These are phyloP conservation scores for Picea glauca DNA, from an alignment of 75 land plant genomes.

Conservation along the genomic window DNA sequence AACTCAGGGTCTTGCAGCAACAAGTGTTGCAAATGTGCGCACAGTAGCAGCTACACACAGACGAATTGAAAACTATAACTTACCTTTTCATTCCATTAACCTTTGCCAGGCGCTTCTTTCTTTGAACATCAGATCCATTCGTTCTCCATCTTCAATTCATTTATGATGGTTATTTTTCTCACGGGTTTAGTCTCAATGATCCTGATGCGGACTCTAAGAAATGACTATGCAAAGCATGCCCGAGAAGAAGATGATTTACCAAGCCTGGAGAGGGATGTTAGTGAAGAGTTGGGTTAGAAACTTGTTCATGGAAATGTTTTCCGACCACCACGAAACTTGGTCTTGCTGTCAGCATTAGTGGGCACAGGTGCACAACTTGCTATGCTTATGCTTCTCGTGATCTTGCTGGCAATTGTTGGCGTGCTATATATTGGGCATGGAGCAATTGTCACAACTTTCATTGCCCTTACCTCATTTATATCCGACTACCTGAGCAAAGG, in stretches of 20 bases:
- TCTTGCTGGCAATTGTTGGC: constrained; percentile 82
- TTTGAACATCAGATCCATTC: constrained; percentile 73
- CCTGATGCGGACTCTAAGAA: constrained; percentile 88
- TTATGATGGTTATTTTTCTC: constrained; percentile 99
- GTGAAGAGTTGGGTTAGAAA: no score
- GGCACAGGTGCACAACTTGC: constrained; percentile 98
- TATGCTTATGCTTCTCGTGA: constrained; percentile 79
- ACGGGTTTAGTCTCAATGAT: constrained; percentile 98
- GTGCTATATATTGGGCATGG: constrained; percentile 82
- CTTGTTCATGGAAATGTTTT: constrained; percentile 99
- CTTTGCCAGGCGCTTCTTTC: no score
- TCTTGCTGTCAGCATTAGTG: constrained; percentile 82
- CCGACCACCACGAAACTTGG: constrained; percentile 69
- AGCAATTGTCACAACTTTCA: constrained; percentile 22
- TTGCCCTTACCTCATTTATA: constrained; percentile 31
- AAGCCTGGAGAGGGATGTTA: constrained; percentile 41
- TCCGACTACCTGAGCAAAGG: constrained; percentile 28
- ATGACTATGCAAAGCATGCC: constrained; percentile 96
- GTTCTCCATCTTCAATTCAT: constrained; percentile 96
- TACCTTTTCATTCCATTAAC: no score
- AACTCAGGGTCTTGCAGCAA: constrained; percentile 43
- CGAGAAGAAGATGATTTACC: constrained; percentile 98
- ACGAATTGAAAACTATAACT: neutral
- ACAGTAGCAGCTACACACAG: constrained; percentile 62
- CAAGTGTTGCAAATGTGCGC: constrained; percentile 42